Conservation (phyloP, 768 basidiomycete genomes). For the Suillus luteus region DNA sequence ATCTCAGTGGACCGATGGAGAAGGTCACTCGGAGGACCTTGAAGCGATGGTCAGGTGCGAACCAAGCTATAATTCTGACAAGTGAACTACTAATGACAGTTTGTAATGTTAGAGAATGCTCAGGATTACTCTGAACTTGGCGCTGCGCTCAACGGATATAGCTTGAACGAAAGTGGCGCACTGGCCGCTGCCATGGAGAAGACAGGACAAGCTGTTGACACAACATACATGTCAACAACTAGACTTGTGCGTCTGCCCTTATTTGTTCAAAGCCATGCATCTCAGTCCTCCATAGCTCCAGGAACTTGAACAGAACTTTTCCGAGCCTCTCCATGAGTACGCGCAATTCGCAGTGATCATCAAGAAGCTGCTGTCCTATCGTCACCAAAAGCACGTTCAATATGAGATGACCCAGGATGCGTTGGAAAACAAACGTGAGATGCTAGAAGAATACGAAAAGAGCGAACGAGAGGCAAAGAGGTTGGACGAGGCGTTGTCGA, state of each 20-base stretch:
- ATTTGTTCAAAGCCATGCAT: background rate
- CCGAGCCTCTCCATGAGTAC: conserved; percentile 95
- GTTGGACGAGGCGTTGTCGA: conserved; percentile 82
- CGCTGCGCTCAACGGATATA: conserved; percentile 90
- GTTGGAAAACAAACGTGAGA: conserved; percentile 80
- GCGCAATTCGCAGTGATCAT: conserved; percentile 93
- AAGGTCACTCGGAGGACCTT: conserved; percentile 90
- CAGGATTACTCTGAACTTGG: conserved; percentile 92
- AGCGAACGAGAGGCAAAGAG: conserved; percentile 89
- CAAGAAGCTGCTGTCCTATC: conserved; percentile 89
- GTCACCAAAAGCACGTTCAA: conserved; percentile 97
- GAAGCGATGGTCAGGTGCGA: conserved; percentile 92
- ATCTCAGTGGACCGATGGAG: conserved; percentile 92
- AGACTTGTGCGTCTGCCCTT: conserved; percentile 61
- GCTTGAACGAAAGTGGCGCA: conserved; percentile 76
- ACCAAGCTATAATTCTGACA: conserved; percentile 8
- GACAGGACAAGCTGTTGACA: conserved; percentile 94
- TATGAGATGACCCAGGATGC: conserved; percentile 96
- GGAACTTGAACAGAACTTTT: conserved; percentile 93
- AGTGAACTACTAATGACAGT: conserved; percentile 10
- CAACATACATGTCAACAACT: conserved; percentile 91
- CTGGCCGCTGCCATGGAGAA: conserved; percentile 90
- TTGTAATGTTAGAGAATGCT: conserved; percentile 57
- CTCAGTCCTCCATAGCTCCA: conserved; percentile 59
- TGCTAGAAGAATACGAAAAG: conserved; percentile 87